These are phyloP conservation scores for Thermochaetoides thermophila DNA, from an alignment of 495 filamentous ascomycete species.

Conservation along the genomic window DNA sequence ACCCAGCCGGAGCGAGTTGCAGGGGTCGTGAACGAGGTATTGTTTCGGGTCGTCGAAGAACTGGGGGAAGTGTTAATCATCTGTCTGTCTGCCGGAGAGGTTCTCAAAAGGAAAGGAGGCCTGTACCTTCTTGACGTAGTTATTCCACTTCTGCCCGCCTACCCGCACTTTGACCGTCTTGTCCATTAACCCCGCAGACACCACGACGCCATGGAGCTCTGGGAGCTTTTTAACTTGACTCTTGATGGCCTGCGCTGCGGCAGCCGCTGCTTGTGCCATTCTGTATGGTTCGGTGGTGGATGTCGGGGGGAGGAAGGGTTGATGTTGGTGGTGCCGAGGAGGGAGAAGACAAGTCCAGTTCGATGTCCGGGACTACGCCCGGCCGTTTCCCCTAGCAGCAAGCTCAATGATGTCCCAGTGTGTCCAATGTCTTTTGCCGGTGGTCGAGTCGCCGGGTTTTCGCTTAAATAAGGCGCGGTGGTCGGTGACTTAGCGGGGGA, in stretches of 20 bases:
- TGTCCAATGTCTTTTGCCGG: too few species aligned
- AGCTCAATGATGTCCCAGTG: too few species aligned
- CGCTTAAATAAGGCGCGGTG: too few species aligned
- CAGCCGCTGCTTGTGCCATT: conserved; percentile 20
- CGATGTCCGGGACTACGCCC: too few species aligned
- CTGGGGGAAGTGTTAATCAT: conserved; percentile 11
- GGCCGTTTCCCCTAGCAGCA: too few species aligned
- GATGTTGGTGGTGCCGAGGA: too few species aligned
- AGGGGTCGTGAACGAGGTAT: conserved; percentile 61
- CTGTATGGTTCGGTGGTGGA: not conserved
- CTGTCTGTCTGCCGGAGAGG: too few species aligned
- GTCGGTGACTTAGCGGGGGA: not conserved
- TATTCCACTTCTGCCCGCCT: conserved; percentile 46
- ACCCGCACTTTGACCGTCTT: conserved; percentile 57
- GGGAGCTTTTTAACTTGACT: conserved; percentile 15
- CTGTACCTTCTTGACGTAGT: conserved; percentile 39
- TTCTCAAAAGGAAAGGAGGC: not conserved
- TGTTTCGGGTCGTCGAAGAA: conserved; percentile 32
- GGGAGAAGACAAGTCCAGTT: too few species aligned
- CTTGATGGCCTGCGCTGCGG: conserved; percentile 14
- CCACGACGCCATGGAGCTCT: conserved; percentile 42
- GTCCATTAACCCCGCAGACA: conserved; percentile 53
- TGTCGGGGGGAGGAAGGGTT: not conserved
- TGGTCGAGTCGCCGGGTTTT: too few species aligned
- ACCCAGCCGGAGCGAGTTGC: conserved; percentile 54